Evolutionary conservation across 257 asterid species (phyloP).

Genomic region (Salvia hispanica): DNA sequence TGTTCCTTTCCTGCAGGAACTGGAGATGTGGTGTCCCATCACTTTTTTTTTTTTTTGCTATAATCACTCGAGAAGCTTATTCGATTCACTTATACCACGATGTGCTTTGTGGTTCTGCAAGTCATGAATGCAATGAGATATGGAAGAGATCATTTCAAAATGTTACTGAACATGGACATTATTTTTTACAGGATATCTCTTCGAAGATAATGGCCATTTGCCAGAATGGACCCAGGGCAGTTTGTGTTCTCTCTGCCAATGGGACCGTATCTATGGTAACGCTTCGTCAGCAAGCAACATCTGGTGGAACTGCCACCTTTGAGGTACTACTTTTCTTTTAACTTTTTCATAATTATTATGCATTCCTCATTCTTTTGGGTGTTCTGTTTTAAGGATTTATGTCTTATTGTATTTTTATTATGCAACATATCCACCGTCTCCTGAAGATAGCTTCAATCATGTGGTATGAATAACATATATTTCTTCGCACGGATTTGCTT

Average conservation of each 20-base stretch:
- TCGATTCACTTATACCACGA: background rate
- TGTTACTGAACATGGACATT: slow-evolving; percentile 18
- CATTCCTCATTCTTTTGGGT: slow-evolving; percentile 2
- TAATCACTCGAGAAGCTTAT: slow-evolving; percentile 22
- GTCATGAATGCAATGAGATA: slow-evolving; percentile 15
- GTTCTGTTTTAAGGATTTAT: background rate
- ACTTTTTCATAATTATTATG: background rate
- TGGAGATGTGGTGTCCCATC: too few relatives aligned
- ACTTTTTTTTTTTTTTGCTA: slow-evolving; percentile 15
- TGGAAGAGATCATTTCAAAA: slow-evolving; percentile 4
- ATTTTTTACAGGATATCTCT: slow-evolving; percentile 52
- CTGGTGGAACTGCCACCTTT: slow-evolving; percentile 69
- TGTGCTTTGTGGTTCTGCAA: slow-evolving; percentile 4
- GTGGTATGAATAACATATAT: background rate
- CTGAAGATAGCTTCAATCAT: background rate
- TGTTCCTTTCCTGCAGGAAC: slow-evolving; percentile 14
- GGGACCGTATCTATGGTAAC: slow-evolving; percentile 62
- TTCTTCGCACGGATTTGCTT: background rate
- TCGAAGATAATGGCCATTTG: slow-evolving; percentile 59
- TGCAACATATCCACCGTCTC: slow-evolving; percentile 2
- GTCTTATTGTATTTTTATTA: slow-evolving; percentile 14
- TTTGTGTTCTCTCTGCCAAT: slow-evolving; percentile 58
- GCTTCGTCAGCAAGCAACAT: slow-evolving; percentile 55
- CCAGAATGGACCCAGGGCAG: slow-evolving; percentile 52
- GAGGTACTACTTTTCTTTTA: slow-evolving; percentile 43